These are phyloP conservation scores for Fusarium liriodendri DNA, from an alignment of 2,329 filamentous ascomycete genomes.

Conservation along the genomic window DNA sequence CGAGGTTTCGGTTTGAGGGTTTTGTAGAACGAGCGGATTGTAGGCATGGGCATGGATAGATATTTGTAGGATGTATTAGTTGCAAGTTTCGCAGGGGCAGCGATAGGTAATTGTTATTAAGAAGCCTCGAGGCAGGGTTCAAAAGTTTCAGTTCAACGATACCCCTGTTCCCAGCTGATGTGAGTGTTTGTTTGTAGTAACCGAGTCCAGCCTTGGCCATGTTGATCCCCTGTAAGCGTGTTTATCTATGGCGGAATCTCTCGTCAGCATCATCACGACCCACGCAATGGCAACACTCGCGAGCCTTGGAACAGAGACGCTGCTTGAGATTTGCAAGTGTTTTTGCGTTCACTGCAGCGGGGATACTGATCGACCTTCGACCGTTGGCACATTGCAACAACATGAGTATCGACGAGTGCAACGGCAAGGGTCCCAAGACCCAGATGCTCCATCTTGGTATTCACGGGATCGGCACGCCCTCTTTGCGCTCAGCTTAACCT, in stretches of 20 bases:
- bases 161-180: not conserved
- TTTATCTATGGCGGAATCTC: not conserved
- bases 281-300: not conserved
- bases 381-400: not conserved
- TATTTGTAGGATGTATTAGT: constrained; percentile 15
- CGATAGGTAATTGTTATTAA: constrained; percentile 29
- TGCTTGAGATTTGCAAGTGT: not conserved
- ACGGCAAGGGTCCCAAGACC: not conserved
- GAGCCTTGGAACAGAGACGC: not conserved
- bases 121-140: constrained; percentile 12
- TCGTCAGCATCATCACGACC: not conserved
- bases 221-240: not conserved
- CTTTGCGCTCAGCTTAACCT: not conserved
- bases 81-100: constrained; percentile 15
- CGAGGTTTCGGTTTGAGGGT: constrained; percentile 6
- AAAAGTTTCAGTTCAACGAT: constrained; percentile 19
- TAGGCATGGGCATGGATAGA: constrained; percentile 12
- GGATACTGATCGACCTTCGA: not conserved
- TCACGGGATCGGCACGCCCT: not conserved
- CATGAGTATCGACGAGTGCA: not conserved
- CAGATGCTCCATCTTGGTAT: not conserved
- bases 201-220: not conserved
- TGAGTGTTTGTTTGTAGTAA: not conserved
- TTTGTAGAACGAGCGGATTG: constrained; percentile 2
- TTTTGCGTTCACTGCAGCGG: not conserved